Evolutionary conservation across 2,329 filamentous ascomycete species (phyloP).

Genomic region (Penicillium sp.): DNA sequence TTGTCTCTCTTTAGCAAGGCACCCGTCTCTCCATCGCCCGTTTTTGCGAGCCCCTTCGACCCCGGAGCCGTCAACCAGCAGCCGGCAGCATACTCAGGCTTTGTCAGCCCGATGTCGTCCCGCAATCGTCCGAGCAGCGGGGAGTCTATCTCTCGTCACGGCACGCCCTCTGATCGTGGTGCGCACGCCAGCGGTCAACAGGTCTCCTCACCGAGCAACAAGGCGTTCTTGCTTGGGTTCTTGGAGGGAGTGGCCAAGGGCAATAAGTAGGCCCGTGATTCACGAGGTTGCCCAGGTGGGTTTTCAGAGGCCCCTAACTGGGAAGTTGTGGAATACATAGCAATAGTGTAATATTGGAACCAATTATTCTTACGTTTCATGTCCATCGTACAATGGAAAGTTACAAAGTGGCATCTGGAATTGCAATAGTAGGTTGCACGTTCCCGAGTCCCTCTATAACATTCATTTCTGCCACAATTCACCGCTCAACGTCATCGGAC

Average conservation of each 20-base stretch:
- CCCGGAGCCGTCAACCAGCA: constrained; percentile 20
- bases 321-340: background rate
- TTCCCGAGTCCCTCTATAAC: background rate
- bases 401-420: too few species aligned
- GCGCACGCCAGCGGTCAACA: constrained; percentile 50
- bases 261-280: constrained; percentile 25
- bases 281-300: background rate
- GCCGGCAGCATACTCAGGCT: constrained; percentile 22
- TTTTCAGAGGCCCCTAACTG: background rate
- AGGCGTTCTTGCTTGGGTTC: constrained; percentile 73
- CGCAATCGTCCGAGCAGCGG: constrained; percentile 20
- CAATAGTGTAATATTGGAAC: background rate
- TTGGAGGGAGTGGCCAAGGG: constrained; percentile 58
- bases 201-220: constrained; percentile 64
- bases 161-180: constrained; percentile 20
- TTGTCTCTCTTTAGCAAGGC: constrained; percentile 64
- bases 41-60: constrained; percentile 22
- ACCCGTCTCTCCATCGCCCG: constrained; percentile 24
- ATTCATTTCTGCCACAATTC: constrained; percentile 23
- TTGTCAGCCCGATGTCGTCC: constrained; percentile 34
- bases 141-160: constrained; percentile 20
- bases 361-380: background rate
- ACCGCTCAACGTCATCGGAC: constrained; percentile 31
- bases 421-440: too few species aligned
- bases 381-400: too few species aligned